A percentile compares a stretch with the other conserved stretches of the same genome.
Evolutionary conservation across 139 green algal genomes (phyloP).

Genomic region (Chlamydomonas schloesseri): DNA sequence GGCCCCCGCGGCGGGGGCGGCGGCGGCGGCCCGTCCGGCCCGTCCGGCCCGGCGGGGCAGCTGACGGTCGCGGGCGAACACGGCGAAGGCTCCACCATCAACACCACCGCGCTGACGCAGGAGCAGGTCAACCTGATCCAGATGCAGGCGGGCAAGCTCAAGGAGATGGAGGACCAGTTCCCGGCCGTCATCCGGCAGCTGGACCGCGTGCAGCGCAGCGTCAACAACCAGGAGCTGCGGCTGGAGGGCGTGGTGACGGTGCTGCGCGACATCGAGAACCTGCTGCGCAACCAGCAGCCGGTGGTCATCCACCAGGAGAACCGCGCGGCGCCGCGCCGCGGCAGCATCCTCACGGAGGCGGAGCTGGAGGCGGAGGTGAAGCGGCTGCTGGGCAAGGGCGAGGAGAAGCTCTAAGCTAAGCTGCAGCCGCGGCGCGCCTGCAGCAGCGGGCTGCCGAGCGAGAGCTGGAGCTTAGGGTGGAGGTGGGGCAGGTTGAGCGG

Average conservation of each 20-base stretch:
- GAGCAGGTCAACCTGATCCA: conserved; percentile 52
- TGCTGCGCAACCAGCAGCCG: conserved; percentile 68
- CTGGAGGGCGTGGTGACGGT: conserved; percentile 56
- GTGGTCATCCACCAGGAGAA: conserved; percentile 62
- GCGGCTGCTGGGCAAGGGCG: conserved; percentile 57
- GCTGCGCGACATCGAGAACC: conserved; percentile 66
- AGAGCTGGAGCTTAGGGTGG: too few species aligned
- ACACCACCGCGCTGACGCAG: conserved; percentile 37
- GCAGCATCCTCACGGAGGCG: conserved; percentile 49
- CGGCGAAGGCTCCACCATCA: conserved; percentile 9
- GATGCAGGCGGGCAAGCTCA: conserved; percentile 47
- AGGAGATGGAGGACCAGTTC: conserved; percentile 61
- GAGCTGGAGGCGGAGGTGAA: conserved; percentile 69
- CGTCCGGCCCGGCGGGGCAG: conserved; percentile 13
- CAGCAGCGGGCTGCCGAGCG: too few species aligned
- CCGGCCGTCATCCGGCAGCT: conserved; percentile 55
- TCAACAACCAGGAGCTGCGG: conserved; percentile 55
- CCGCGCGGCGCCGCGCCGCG: conserved; percentile 19
- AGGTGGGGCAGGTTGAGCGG: too few species aligned
- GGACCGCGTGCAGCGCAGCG: conserved; percentile 59
- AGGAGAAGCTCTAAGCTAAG: conserved; percentile 32
- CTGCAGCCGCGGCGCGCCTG: too few species aligned
- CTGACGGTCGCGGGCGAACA: background rate
- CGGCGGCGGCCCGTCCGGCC: background rate
- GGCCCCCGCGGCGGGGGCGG: background rate